phyloP scores from a whole-genome alignment of 768 basidiomycete species.

The Termitomyces sp. region DNA sequence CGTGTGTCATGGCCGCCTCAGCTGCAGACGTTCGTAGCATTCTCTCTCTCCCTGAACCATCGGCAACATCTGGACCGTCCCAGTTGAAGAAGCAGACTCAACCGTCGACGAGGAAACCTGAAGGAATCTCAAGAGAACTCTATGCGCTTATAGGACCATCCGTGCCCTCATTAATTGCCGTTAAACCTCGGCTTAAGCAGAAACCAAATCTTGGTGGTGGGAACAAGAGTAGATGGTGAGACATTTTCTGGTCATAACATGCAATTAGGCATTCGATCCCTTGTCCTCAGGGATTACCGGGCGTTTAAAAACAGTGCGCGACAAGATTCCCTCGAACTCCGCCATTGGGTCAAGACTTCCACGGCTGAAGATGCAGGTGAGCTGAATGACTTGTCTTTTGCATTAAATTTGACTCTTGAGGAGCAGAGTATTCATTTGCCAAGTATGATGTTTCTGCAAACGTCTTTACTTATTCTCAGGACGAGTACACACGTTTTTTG shows the following conservation, averaged over 20 bases:
- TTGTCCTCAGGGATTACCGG: conserved; percentile 60
- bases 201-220: conserved; percentile 69
- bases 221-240: conserved; percentile 67
- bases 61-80: conserved; percentile 36
- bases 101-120: conserved; percentile 58
- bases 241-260: not conserved
- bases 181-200: conserved; percentile 82
- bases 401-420: not conserved
- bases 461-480: conserved; percentile 68
- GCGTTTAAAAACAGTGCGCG: conserved; percentile 71
- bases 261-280: not conserved
- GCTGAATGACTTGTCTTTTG: conserved; percentile 10
- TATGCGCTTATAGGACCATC: conserved; percentile 95
- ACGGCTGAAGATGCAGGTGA: conserved; percentile 50
- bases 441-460: conserved; percentile 73
- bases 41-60: conserved; percentile 53
- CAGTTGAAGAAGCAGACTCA: conserved; percentile 39
- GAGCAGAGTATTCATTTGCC: conserved; percentile 70
- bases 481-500: conserved; percentile 81
- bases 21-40: conserved; percentile 84
- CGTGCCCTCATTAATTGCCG: conserved; percentile 75
- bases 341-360: conserved; percentile 77
- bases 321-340: conserved; percentile 58
- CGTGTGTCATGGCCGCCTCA: conserved; percentile 45
- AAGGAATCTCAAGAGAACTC: conserved; percentile 89